A percentile compares a stretch with the other conserved stretches of the same genome.
Conservation (phyloP, 495 filamentous ascomycete species). For the Penicillium turbatum region DNA sequence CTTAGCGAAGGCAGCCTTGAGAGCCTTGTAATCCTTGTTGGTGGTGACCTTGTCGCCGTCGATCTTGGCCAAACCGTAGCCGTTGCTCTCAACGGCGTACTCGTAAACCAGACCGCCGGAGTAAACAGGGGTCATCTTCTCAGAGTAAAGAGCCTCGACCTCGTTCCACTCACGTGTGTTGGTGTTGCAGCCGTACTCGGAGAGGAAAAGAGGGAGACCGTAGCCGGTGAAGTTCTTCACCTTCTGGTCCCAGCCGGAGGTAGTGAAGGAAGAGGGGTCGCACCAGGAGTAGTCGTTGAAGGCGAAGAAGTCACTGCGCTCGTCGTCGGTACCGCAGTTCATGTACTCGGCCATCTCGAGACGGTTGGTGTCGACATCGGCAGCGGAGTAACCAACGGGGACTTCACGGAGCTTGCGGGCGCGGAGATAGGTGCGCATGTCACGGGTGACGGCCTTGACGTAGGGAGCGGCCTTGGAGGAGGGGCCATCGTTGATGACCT, state of each 20-base stretch:
- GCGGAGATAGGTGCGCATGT: conserved; percentile 82
- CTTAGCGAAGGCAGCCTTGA: conserved; percentile 59
- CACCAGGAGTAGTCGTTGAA: conserved; percentile 99
- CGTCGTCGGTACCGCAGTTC: conserved; percentile 86
- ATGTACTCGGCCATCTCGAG: conserved; percentile 87
- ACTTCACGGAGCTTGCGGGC: conserved; percentile 69
- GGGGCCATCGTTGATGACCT: conserved; percentile 83
- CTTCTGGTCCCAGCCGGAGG: conserved; percentile 86
- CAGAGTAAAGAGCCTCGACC: conserved; percentile 72
- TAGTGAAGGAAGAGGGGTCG: conserved; percentile 68
- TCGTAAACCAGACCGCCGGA: conserved; percentile 96
- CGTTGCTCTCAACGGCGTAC: conserved; percentile 73
- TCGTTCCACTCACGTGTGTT: conserved; percentile 79
- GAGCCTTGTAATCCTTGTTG: conserved; percentile 59
- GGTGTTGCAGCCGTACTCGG: conserved; percentile 87
- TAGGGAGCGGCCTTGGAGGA: conserved; percentile 75
- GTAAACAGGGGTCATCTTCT: conserved; percentile 85
- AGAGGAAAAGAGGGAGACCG: conserved; percentile 89
- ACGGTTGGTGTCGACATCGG: conserved; percentile 78
- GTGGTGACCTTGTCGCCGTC: conserved; percentile 51
- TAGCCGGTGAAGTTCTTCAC: conserved; percentile 88
- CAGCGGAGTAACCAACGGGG: conserved; percentile 89
- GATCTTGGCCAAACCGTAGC: conserved; percentile 76
- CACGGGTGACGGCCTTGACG: conserved; percentile 90
- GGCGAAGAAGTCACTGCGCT: conserved; percentile 90